Conservation (phyloP, 495 filamentous ascomycete species). For the Jackrogersella minutella region DNA sequence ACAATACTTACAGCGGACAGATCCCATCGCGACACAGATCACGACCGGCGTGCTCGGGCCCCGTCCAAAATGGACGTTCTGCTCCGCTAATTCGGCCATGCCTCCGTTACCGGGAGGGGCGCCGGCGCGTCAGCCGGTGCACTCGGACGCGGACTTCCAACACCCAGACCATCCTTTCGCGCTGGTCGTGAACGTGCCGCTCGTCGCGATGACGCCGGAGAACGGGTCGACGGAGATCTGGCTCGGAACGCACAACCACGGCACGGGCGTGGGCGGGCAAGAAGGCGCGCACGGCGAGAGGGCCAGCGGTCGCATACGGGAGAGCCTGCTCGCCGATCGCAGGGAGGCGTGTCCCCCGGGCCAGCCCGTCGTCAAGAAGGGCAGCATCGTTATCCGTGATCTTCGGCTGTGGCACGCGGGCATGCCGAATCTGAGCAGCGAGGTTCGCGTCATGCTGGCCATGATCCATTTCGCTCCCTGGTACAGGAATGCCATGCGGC, state of each 20-base stretch:
- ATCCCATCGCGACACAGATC: constrained; percentile 59
- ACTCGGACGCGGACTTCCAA: constrained; percentile 65
- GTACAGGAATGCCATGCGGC: constrained; percentile 60
- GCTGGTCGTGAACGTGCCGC: constrained; percentile 62
- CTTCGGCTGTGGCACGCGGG: constrained; percentile 69
- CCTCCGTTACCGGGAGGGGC: constrained; percentile 49
- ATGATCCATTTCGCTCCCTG: constrained; percentile 61
- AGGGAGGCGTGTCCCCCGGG: constrained; percentile 49
- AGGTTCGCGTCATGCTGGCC: constrained; percentile 64
- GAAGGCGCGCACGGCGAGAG: constrained; percentile 59
- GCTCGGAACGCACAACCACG: constrained; percentile 62
- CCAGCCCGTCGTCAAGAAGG: constrained; percentile 61
- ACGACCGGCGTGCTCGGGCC: constrained; percentile 60
- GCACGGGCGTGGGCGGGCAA: constrained; percentile 50
- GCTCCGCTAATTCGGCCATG: constrained; percentile 63
- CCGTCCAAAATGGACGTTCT: constrained; percentile 57
- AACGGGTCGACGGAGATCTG: constrained; percentile 69
- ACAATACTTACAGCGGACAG: constrained; percentile 33
- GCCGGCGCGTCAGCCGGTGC: constrained; percentile 59
- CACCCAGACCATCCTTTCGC: constrained; percentile 64
- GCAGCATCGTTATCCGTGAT: constrained; percentile 63
- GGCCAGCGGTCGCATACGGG: constrained; percentile 58
- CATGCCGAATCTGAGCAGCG: constrained; percentile 61
- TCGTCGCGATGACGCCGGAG: constrained; percentile 59
- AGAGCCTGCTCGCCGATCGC: constrained; percentile 51